Evolutionary conservation across 2,329 filamentous ascomycete genomes (phyloP).

Genomic region (Aspergillus sp.): DNA sequence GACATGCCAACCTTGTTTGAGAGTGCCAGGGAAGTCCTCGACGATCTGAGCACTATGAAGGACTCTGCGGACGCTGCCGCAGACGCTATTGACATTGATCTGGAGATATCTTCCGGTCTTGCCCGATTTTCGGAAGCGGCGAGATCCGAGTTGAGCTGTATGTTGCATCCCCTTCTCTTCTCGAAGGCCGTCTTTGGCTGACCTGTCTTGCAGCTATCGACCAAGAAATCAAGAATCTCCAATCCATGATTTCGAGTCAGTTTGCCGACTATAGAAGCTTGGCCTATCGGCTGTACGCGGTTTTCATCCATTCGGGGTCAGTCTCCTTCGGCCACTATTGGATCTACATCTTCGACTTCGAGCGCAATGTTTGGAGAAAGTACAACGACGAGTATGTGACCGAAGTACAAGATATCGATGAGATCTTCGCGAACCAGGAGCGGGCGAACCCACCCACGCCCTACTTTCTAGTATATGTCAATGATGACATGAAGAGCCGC

Average conservation of each 20-base stretch:
- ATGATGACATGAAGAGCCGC: conserved; percentile 61
- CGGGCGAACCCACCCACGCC: conserved; percentile 67
- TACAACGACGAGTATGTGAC: conserved; percentile 89
- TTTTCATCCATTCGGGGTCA: conserved; percentile 79
- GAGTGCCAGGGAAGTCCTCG: conserved; percentile 43
- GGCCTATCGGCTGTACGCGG: conserved; percentile 81
- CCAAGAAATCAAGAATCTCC: conserved; percentile 50
- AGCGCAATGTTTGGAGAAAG: conserved; percentile 76
- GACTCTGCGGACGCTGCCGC: conserved; percentile 27
- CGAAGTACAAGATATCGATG: conserved; percentile 61
- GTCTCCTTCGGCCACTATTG: conserved; percentile 85
- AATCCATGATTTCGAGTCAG: conserved; percentile 53
- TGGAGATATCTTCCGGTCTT: conserved; percentile 42
- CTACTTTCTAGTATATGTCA: conserved; percentile 81
- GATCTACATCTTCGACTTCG: conserved; percentile 93
- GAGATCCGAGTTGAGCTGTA: conserved; percentile 48
- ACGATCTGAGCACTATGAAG: conserved; percentile 41
- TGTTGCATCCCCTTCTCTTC: conserved; percentile 11
- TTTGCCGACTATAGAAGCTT: conserved; percentile 65
- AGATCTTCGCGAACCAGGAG: conserved; percentile 68
- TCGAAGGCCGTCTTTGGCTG: conserved; percentile 2
- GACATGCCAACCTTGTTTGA: conserved; percentile 33
- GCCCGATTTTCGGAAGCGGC: conserved; percentile 46
- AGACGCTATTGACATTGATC: conserved; percentile 44
- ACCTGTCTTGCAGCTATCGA: conserved; percentile 27